phyloP scores from a whole-genome alignment of 106 monocot genomes.

The Amphibolis antarctica region DNA sequence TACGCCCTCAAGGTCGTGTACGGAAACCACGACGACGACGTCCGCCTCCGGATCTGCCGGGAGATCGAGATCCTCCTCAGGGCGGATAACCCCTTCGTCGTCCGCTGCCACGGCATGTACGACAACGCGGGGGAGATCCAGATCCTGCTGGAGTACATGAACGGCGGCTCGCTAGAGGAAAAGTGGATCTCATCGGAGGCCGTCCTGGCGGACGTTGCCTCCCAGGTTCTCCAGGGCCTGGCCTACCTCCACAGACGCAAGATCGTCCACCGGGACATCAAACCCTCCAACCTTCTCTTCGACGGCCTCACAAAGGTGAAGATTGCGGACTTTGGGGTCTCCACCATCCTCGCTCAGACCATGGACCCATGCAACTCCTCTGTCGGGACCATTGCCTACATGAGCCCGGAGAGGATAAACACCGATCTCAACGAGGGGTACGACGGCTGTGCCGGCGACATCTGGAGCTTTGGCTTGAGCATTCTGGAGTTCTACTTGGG shows the following conservation, averaged over 20 bases:
- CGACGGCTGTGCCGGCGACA: constrained; percentile 80
- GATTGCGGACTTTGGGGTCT: constrained; percentile 95
- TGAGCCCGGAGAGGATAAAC: constrained; percentile 96
- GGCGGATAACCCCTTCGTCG: constrained; percentile 49
- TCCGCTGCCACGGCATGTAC: constrained; percentile 59
- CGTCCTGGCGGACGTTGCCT: constrained; percentile 37
- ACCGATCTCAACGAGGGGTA: constrained; percentile 87
- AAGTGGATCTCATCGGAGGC: constrained; percentile 33
- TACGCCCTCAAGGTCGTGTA: constrained; percentile 60
- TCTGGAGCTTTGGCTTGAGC: constrained; percentile 93
- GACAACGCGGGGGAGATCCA: constrained; percentile 67
- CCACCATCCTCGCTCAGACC: constrained; percentile 74
- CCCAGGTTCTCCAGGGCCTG: constrained; percentile 60
- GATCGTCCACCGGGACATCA: constrained; percentile 97
- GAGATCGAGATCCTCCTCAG: constrained; percentile 69
- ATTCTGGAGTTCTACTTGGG: constrained; percentile 88
- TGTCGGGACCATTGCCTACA: constrained; percentile 91
- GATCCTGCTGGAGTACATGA: constrained; percentile 68
- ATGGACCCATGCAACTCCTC: constrained; percentile 94
- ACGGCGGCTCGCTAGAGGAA: constrained; percentile 48
- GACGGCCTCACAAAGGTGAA: constrained; percentile 49
- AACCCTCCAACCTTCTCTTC: constrained; percentile 79
- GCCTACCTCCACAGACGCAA: constrained; percentile 65
- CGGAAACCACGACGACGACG: constrained; percentile 53
- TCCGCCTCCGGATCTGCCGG: constrained; percentile 51